A percentile compares a stretch with the other conserved stretches of the same genome.
These are phyloP conservation scores for Beverwykella pulmonaria DNA, from an alignment of 495 filamentous ascomycete species.

Conservation along the genomic window DNA sequence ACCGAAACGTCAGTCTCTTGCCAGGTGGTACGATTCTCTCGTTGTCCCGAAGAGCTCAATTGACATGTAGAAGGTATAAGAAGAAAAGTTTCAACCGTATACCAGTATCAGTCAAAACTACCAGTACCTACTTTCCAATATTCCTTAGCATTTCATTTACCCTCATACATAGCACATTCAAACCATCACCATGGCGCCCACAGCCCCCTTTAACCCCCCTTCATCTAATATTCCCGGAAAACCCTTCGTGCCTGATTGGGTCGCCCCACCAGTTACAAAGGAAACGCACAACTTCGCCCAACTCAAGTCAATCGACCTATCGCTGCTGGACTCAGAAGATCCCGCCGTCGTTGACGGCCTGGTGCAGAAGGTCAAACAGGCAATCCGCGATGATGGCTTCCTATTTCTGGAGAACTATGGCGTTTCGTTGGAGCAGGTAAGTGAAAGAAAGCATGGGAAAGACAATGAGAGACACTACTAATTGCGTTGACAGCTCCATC, in stretches of 20 bases:
- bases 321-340: slow-evolving; percentile 33
- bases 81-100: neutral
- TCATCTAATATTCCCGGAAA: slow-evolving; percentile 47
- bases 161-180: neutral
- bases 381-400: slow-evolving; percentile 53
- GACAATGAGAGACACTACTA: neutral
- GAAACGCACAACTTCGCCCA: slow-evolving; percentile 45
- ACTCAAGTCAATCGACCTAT: slow-evolving; percentile 47
- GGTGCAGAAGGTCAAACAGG: slow-evolving; percentile 47
- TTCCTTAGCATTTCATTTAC: neutral
- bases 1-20: too few relatives aligned
- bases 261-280: slow-evolving; percentile 49
- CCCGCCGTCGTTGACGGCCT: slow-evolving; percentile 48
- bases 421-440: slow-evolving; percentile 47
- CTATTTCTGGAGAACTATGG: slow-evolving; percentile 54
- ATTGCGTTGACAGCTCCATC: slow-evolving; percentile 45
- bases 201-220: slow-evolving; percentile 48
- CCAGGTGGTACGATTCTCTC: neutral
- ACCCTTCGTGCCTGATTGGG: slow-evolving; percentile 44
- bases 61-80: neutral
- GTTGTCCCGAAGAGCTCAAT: neutral
- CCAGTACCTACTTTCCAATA: too few relatives aligned
- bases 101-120: too few relatives aligned
- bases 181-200: neutral
- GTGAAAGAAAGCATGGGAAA: neutral